These are phyloP conservation scores for Prunella vulgaris DNA, from an alignment of 257 asterid species.

Conservation along the genomic window DNA sequence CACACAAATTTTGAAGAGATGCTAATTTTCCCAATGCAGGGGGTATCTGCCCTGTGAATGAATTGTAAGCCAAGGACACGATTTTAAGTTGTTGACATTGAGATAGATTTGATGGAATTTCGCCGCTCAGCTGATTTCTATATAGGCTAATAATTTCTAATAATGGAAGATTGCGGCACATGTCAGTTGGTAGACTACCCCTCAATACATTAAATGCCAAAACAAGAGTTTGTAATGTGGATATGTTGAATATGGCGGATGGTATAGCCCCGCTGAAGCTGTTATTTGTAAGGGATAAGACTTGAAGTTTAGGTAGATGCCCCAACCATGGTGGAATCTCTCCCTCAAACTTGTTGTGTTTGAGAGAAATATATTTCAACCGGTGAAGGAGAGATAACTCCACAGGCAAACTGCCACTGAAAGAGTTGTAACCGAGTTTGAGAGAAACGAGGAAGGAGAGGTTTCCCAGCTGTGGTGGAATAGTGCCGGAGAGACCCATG, in stretches of 20 bases:
- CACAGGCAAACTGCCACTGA: not conserved
- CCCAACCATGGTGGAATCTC: slow-evolving; percentile 16
- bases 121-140: not conserved
- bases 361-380: not conserved
- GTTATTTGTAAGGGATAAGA: slow-evolving; percentile 1
- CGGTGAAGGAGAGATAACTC: slow-evolving; percentile 1
- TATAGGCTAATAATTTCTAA: not conserved
- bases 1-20: not conserved
- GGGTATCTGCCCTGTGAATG: slow-evolving; percentile 16
- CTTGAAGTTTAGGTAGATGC: not conserved
- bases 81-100: not conserved
- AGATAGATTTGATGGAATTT: slow-evolving; percentile 12
- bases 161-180: not conserved
- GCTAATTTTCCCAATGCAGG: not conserved
- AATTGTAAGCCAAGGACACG: not conserved
- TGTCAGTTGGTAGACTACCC: slow-evolving; percentile 9
- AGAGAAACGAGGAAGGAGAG: slow-evolving; percentile 22
- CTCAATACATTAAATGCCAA: not conserved
- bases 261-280: slow-evolving; percentile 15
- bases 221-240: not conserved
- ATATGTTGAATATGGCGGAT: not conserved
- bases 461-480: slow-evolving; percentile 22
- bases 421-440: not conserved
- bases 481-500: slow-evolving; percentile 15
- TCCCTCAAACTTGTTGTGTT: slow-evolving; percentile 9